Percentiles rank a stretch among this genome's conserved stretches.
These are phyloP conservation scores for Knoxdaviesia proteae DNA, from an alignment of 2,329 filamentous ascomycete species.

Conservation along the genomic window DNA sequence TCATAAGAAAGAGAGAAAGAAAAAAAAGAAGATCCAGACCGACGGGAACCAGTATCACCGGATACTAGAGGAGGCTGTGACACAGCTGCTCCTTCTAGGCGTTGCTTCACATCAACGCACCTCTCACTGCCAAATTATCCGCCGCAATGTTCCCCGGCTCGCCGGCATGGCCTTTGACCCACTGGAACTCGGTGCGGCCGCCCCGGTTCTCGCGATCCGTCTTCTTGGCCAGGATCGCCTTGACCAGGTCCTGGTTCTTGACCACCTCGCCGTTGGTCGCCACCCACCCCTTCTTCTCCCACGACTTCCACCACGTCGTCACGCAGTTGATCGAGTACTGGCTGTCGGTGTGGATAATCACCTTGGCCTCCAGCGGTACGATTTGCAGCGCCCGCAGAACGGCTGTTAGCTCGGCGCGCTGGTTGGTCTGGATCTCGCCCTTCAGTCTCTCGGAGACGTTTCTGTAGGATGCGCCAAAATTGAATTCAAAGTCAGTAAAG, in stretches of 20 bases:
- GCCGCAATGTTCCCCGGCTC: conserved; percentile 61
- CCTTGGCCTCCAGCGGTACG: conserved; percentile 42
- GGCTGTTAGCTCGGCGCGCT: conserved; percentile 84
- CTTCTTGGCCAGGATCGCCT: conserved; percentile 49
- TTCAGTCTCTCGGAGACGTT: conserved; percentile 57
- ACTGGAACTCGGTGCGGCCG: conserved; percentile 50
- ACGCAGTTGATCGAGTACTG: conserved; percentile 80
- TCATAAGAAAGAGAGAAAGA: conserved; percentile 4
- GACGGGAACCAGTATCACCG: background rate
- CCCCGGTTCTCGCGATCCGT: conserved; percentile 42
- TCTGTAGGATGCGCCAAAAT: conserved; percentile 11
- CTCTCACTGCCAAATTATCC: conserved; percentile 49
- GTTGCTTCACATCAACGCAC: conserved; percentile 11
- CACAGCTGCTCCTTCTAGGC: background rate
- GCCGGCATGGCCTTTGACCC: conserved; percentile 72
- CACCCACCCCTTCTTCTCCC: conserved; percentile 59
- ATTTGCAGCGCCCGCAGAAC: conserved; percentile 67
- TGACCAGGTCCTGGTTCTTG: conserved; percentile 71
- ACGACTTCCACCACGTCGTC: conserved; percentile 61
- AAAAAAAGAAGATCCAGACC: conserved; percentile 4
- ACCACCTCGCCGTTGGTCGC: conserved; percentile 51
- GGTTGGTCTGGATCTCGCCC: conserved; percentile 69
- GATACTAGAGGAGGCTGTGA: background rate
- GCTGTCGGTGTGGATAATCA: conserved; percentile 74
- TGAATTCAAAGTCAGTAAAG: conserved; percentile 3